phyloP scores from a whole-genome alignment of 1,284 basidiomycete species.

The Ganoderma sinense region DNA sequence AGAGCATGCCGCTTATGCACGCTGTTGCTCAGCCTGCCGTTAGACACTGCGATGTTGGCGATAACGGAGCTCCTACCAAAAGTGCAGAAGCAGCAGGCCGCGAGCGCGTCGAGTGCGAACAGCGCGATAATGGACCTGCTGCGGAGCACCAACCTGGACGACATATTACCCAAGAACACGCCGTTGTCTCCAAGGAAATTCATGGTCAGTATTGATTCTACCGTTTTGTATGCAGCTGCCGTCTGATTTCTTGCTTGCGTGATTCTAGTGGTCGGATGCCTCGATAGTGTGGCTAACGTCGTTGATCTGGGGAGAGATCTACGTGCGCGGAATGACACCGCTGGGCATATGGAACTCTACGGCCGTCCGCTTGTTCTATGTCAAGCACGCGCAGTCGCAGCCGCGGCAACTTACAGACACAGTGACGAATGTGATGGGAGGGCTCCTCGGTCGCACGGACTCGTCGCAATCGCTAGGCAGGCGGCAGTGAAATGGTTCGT shows the following conservation, averaged over 20 bases:
- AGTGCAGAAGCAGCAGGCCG: conserved; percentile 82
- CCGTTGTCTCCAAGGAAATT: conserved; percentile 76
- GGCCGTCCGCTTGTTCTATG: conserved; percentile 86
- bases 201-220: conserved; percentile 54
- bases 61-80: conserved; percentile 89
- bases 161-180: conserved; percentile 76
- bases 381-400: conserved; percentile 81
- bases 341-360: conserved; percentile 90
- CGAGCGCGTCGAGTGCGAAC: conserved; percentile 68
- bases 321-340: conserved; percentile 86
- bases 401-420: conserved; percentile 77
- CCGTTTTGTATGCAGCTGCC: conserved; percentile 14
- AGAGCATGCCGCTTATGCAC: neutral
- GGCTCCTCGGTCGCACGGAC: conserved; percentile 51
- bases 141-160: conserved; percentile 64
- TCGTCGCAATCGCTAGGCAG: conserved; percentile 41
- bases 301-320: conserved; percentile 92
- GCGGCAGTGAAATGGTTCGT: conserved; percentile 25
- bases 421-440: conserved; percentile 79
- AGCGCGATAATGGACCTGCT: conserved; percentile 77
- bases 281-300: conserved; percentile 91
- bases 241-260: neutral
- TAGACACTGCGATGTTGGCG: conserved; percentile 85
- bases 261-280: conserved; percentile 83
- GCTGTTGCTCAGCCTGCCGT: conserved; percentile 64